Evolutionary conservation across 768 basidiomycete genomes (phyloP).

Genomic region (Tylopilus plumbeoviolaceoides): DNA sequence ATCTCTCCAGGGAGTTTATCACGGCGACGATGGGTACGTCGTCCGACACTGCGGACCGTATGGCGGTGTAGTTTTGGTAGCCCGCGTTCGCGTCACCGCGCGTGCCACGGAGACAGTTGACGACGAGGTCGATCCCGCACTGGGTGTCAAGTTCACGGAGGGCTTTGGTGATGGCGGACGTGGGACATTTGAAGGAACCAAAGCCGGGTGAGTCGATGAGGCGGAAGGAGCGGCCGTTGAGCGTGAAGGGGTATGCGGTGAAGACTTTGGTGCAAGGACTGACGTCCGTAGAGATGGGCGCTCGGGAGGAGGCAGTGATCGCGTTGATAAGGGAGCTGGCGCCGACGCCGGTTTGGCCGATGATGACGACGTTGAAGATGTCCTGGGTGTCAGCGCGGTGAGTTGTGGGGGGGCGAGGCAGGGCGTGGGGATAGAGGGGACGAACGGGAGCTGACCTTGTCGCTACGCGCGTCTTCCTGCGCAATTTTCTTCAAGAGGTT

Average conservation of each 20-base stretch:
- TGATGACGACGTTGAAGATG: slow-evolving; percentile 29
- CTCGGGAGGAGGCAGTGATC: slow-evolving; percentile 21
- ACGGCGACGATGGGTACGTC: slow-evolving; percentile 31
- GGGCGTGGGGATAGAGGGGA: background rate
- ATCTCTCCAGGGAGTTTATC: slow-evolving; percentile 31
- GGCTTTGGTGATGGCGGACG: slow-evolving; percentile 21
- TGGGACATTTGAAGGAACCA: slow-evolving; percentile 26
- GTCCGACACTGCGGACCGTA: slow-evolving; percentile 27
- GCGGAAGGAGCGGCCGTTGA: slow-evolving; percentile 27
- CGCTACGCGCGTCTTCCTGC: slow-evolving; percentile 18
- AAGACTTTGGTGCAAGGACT: slow-evolving; percentile 26
- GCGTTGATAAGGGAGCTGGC: slow-evolving; percentile 42
- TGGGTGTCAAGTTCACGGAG: slow-evolving; percentile 27
- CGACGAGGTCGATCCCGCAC: slow-evolving; percentile 27
- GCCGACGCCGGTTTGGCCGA: slow-evolving; percentile 31
- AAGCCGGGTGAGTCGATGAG: slow-evolving; percentile 30
- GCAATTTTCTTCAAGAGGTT: slow-evolving; percentile 23
- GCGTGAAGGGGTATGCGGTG: slow-evolving; percentile 22
- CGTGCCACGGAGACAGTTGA: slow-evolving; percentile 26
- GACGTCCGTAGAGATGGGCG: slow-evolving; percentile 27
- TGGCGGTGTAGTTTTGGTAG: slow-evolving; percentile 24
- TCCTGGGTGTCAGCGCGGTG: slow-evolving; percentile 11
- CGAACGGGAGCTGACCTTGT: slow-evolving; percentile 17
- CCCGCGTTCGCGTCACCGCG: slow-evolving; percentile 28
- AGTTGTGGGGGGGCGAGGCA: background rate